A percentile compares a stretch with the other conserved stretches of the same genome.
Evolutionary conservation across 331 rosid species (phyloP).

Genomic region (Acacia concinna): DNA sequence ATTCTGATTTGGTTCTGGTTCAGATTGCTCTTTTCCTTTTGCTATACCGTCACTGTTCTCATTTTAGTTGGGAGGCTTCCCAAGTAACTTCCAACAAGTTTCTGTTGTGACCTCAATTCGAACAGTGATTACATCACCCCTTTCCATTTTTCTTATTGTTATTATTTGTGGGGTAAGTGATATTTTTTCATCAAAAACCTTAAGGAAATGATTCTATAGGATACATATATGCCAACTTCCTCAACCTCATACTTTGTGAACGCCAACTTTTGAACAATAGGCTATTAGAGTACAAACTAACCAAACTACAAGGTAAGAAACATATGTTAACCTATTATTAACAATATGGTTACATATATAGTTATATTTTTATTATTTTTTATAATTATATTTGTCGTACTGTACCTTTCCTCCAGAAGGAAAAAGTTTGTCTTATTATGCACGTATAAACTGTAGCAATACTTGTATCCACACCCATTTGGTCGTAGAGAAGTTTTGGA

Average conservation of each 20-base stretch:
- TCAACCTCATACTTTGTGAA: background rate
- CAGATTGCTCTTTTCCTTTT: background rate
- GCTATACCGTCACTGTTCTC: background rate
- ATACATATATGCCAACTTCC: background rate
- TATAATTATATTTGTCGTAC: background rate
- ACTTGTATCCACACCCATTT: background rate
- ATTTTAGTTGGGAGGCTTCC: background rate
- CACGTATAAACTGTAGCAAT: background rate
- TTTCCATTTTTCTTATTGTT: background rate
- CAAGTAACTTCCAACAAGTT: background rate
- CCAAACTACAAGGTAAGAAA: background rate
- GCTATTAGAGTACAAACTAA: background rate
- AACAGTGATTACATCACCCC: background rate
- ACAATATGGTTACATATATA: background rate
- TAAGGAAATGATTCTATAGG: background rate
- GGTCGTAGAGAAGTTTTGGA: background rate
- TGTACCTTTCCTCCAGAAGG: background rate
- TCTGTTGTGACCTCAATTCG: background rate
- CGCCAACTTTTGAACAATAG: background rate
- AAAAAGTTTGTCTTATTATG: background rate
- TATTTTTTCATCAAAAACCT: background rate
- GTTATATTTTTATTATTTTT: background rate
- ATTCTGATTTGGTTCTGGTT: background rate
- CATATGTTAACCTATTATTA: background rate
- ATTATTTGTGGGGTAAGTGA: background rate